A percentile compares a stretch with the other conserved stretches of the same genome.
These are phyloP conservation scores for Geotrichum phurueaensis DNA, from an alignment of 1,139 yeast genomes.

Conservation along the genomic window DNA sequence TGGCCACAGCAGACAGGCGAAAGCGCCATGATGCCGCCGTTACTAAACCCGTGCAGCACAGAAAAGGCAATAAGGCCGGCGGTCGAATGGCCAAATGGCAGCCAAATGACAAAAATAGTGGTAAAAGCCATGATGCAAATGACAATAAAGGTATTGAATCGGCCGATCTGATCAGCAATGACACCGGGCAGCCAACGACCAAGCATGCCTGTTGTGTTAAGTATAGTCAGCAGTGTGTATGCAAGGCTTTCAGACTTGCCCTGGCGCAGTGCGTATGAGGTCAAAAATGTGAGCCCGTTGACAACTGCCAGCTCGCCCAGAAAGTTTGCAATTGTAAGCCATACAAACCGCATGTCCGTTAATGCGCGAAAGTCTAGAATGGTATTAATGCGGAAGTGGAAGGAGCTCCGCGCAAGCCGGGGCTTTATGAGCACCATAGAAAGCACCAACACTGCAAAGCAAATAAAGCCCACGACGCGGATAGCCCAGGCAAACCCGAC, in stretches of 20 bases:
- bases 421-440: constrained; percentile 37
- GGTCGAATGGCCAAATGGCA: constrained; percentile 44
- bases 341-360: constrained; percentile 39
- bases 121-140: constrained; percentile 43
- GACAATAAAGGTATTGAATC: constrained; percentile 48
- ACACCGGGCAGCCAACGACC: constrained; percentile 56
- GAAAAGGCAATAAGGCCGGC: constrained; percentile 42
- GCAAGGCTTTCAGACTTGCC: constrained; percentile 51
- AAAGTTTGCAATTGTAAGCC: constrained; percentile 41
- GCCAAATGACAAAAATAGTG: constrained; percentile 43
- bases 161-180: constrained; percentile 51
- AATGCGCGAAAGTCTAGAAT: constrained; percentile 35
- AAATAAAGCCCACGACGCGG: constrained; percentile 48
- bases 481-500: constrained; percentile 59
- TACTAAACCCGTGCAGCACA: constrained; percentile 47
- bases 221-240: constrained; percentile 43
- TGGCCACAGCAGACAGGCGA: constrained; percentile 50
- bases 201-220: constrained; percentile 53
- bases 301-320: constrained; percentile 55
- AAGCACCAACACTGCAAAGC: constrained; percentile 39
- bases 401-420: constrained; percentile 21
- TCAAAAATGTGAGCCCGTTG: constrained; percentile 48
- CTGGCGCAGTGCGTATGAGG: constrained; percentile 51
- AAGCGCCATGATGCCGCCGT: constrained; percentile 45
- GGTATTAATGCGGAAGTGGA: constrained; percentile 2